Evolutionary conservation across 176 grass and related monocot species (phyloP).

Genomic region (Phyllostachys edulis): DNA sequence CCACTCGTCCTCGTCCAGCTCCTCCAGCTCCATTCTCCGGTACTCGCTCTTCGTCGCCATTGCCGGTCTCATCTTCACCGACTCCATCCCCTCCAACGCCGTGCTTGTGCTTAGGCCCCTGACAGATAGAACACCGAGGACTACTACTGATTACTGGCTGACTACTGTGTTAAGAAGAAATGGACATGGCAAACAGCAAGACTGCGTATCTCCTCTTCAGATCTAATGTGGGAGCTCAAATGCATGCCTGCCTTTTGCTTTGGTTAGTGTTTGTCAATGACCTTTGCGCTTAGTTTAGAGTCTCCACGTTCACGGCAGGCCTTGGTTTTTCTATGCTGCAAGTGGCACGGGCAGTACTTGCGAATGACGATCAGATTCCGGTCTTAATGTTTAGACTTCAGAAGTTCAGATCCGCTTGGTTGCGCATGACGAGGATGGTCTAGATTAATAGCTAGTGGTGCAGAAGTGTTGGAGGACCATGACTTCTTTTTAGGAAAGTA

Average conservation of each 20-base stretch:
- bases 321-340: conserved; percentile 19
- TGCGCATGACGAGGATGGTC: background rate
- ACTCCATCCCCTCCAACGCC: conserved; percentile 15
- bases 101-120: background rate
- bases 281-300: conserved; percentile 23
- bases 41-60: conserved; percentile 45
- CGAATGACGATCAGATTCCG: conserved; percentile 1
- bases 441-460: background rate
- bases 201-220: background rate
- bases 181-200: background rate
- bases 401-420: background rate
- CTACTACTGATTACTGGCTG: background rate
- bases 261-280: background rate
- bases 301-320: conserved; percentile 28
- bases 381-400: background rate
- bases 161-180: background rate
- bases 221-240: conserved; percentile 17
- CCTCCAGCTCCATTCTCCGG: conserved; percentile 41
- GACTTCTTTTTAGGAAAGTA: background rate
- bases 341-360: background rate
- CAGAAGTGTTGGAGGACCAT: background rate
- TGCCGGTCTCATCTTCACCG: conserved; percentile 29
- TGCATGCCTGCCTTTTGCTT: background rate
- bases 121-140: background rate
- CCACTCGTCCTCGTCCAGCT: conserved; percentile 49